phyloP scores from a whole-genome alignment of 495 filamentous ascomycete species.

The Astrothelium macrocarpum region DNA sequence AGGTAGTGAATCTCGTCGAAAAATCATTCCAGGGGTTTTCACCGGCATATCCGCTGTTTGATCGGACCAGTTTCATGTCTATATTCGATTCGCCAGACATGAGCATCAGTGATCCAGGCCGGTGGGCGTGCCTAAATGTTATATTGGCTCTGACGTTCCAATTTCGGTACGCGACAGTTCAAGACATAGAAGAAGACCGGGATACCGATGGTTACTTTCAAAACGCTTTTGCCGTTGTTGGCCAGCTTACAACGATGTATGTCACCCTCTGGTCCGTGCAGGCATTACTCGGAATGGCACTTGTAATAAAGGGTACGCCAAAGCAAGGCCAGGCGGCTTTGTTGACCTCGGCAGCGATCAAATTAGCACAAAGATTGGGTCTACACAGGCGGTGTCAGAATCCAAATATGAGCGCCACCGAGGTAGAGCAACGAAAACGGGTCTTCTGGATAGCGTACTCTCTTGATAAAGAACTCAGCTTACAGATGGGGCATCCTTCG shows the following conservation, averaged over 20 bases:
- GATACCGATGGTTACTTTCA: background rate
- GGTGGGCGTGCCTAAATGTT: background rate
- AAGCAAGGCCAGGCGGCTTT: slow-evolving; percentile 11
- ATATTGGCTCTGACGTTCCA: background rate
- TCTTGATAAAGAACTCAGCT: slow-evolving; percentile 21
- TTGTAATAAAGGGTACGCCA: slow-evolving; percentile 15
- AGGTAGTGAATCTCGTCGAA: background rate
- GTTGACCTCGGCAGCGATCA: slow-evolving; percentile 14
- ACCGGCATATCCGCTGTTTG: background rate
- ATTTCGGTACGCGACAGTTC: background rate
- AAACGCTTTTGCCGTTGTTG: background rate
- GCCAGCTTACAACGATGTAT: background rate
- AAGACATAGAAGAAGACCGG: background rate
- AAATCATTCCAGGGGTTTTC: background rate
- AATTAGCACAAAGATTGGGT: slow-evolving; percentile 11
- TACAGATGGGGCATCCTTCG: slow-evolving; percentile 14
- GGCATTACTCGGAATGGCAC: slow-evolving; percentile 17
- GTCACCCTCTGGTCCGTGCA: slow-evolving; percentile 3
- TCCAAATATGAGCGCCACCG: slow-evolving; percentile 9
- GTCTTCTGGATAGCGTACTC: slow-evolving; percentile 18
- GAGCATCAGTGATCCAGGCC: background rate
- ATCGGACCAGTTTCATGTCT: background rate
- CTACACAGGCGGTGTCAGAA: slow-evolving; percentile 9
- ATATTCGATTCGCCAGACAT: background rate
- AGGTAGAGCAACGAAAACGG: slow-evolving; percentile 10